Evolutionary conservation across 768 basidiomycete genomes (phyloP).

Genomic region (Naganishia antarctica): DNA sequence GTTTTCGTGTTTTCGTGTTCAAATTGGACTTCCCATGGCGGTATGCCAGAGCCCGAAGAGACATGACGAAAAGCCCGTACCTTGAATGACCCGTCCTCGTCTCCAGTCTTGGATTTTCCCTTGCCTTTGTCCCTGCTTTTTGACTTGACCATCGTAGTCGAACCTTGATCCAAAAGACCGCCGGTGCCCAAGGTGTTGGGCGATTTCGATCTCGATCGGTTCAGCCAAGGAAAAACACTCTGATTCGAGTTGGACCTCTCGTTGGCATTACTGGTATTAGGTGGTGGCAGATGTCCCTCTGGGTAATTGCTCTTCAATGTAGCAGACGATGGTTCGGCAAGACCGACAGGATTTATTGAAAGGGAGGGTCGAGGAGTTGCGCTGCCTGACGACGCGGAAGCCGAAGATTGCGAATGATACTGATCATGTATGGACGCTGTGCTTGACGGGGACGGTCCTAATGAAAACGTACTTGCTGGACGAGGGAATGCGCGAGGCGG

Average conservation of each 20-base stretch:
- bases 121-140: constrained; percentile 16
- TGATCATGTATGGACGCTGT: background rate
- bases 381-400: background rate
- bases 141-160: background rate
- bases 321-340: background rate
- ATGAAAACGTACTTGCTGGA: background rate
- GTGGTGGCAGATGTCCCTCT: background rate
- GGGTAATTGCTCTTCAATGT: background rate
- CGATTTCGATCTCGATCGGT: constrained; percentile 10
- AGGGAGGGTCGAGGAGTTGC: constrained; percentile 5
- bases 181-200: constrained; percentile 11
- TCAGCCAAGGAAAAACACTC: constrained; percentile 18
- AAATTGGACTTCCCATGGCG: constrained; percentile 20
- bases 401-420: background rate
- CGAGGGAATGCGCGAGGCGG: background rate
- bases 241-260: constrained; percentile 3
- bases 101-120: constrained; percentile 1
- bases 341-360: background rate
- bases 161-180: background rate
- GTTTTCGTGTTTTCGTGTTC: background rate
- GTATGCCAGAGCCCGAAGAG: constrained; percentile 23
- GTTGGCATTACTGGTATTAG: background rate
- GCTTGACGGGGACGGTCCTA: background rate
- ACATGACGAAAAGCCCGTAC: constrained; percentile 25
- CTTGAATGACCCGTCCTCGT: constrained; percentile 22